phyloP scores from a whole-genome alignment of 768 basidiomycete genomes.

The Floccularia luteovirens region DNA sequence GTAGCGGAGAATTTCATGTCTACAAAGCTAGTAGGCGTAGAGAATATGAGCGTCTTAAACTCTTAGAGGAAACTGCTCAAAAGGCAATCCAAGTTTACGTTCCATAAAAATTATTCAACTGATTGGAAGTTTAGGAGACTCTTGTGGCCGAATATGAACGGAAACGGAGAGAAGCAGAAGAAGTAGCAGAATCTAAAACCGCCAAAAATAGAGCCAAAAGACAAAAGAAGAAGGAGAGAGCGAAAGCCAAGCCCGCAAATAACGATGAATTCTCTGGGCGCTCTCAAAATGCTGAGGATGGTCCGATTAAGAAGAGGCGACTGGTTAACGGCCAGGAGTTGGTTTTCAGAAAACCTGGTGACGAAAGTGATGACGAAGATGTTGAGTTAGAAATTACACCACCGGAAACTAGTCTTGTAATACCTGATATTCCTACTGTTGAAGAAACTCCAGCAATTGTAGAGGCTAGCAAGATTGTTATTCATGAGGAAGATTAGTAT shows the following conservation, averaged over 20 bases:
- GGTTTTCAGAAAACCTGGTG: constrained; percentile 37
- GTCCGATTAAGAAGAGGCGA: constrained; percentile 71
- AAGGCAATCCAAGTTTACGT: constrained; percentile 43
- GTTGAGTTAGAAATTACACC: constrained; percentile 10
- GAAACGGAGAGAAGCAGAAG: constrained; percentile 65
- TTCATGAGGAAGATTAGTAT: constrained; percentile 44
- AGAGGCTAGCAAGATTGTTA: constrained; percentile 30
- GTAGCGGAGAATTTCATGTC: constrained; percentile 96
- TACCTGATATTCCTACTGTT: background rate
- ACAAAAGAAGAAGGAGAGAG: constrained; percentile 82
- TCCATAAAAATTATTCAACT: constrained; percentile 1
- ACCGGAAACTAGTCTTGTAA: constrained; percentile 4
- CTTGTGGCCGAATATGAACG: constrained; percentile 68
- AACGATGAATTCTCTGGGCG: constrained; percentile 14
- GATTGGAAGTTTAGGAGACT: constrained; percentile 44
- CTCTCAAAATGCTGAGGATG: constrained; percentile 21
- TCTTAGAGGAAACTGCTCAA: constrained; percentile 77
- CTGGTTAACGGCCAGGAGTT: constrained; percentile 75
- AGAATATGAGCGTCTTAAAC: constrained; percentile 90
- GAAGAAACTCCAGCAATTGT: constrained; percentile 14
- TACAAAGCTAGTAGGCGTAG: constrained; percentile 92
- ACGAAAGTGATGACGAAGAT: constrained; percentile 27
- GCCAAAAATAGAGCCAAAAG: constrained; percentile 93
- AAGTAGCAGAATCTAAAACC: constrained; percentile 77
- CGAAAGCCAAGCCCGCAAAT: constrained; percentile 34